Conservation (phyloP, 148 eudicot species). For the Fagopyrum tataricum region DNA sequence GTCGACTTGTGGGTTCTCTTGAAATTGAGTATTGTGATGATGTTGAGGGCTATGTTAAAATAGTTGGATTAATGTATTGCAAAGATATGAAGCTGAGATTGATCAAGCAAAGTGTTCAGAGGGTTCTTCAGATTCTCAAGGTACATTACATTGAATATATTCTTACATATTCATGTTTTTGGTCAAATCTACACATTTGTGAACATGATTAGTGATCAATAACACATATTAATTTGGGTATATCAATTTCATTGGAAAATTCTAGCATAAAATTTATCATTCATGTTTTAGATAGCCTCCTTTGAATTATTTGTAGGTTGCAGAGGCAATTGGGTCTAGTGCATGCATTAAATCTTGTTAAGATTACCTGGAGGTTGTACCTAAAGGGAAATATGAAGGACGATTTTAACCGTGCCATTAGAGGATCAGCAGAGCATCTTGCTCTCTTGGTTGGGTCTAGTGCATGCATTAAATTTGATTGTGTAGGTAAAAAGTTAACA, state of each 20-base stretch:
- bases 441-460: constrained; percentile 73
- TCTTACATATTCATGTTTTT: background rate
- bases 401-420: constrained; percentile 78
- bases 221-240: too few species aligned
- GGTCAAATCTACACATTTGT: too few species aligned
- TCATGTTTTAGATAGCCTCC: background rate
- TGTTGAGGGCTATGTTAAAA: constrained; percentile 75
- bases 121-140: constrained; percentile 79
- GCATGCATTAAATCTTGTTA: constrained; percentile 65
- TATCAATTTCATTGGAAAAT: too few species aligned
- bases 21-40: constrained; percentile 81
- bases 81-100: constrained; percentile 73
- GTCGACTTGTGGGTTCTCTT: constrained; percentile 33
- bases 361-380: constrained; percentile 90
- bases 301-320: constrained; percentile 41
- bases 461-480: constrained; percentile 39
- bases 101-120: constrained; percentile 80
- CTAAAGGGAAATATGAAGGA: constrained; percentile 89
- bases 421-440: constrained; percentile 87
- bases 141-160: constrained; percentile 31
- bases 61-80: constrained; percentile 81
- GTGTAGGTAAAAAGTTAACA: constrained; percentile 7
- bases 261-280: background rate
- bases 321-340: constrained; percentile 60
- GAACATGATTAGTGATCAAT: too few species aligned